phyloP scores from a whole-genome alignment of 768 basidiomycete species.

The Cystoderma amianthinum region DNA sequence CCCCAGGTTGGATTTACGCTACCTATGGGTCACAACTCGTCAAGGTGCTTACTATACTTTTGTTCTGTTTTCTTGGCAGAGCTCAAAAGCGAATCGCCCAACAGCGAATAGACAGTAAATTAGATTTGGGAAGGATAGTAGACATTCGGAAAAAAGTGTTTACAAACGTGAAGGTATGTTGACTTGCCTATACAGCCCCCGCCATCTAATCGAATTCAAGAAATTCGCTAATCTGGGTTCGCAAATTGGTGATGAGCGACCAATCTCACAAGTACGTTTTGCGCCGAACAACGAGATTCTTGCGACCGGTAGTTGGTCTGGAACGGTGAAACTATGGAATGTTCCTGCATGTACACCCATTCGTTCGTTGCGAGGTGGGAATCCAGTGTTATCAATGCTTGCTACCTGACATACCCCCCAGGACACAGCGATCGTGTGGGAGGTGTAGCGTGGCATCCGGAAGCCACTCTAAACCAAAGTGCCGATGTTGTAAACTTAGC shows the following conservation, averaged over 20 bases:
- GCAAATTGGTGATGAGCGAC: conserved; percentile 95
- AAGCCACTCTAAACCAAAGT: conserved; percentile 71
- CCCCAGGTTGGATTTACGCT: conserved; percentile 80
- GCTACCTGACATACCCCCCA: conserved; percentile 15
- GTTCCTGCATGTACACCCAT: conserved; percentile 85
- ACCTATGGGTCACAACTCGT: conserved; percentile 39
- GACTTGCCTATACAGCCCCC: no score
- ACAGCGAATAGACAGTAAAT: conserved; percentile 84
- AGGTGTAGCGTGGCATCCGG: conserved; percentile 96
- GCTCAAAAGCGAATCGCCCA: conserved; percentile 91
- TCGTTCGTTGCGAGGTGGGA: conserved; percentile 63
- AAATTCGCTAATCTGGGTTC: conserved; percentile 91
- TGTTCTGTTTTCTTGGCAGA: conserved; percentile 50
- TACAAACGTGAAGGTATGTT: conserved; percentile 73
- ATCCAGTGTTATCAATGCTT: no score
- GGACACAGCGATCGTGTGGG: conserved; percentile 90
- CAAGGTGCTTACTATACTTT: conserved; percentile 74
- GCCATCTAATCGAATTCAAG: no score
- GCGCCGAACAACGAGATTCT: conserved; percentile 85
- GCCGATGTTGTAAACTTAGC: conserved; percentile 73
- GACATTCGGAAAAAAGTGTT: conserved; percentile 92
- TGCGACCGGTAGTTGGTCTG: conserved; percentile 95
- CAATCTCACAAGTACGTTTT: conserved; percentile 90
- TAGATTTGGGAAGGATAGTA: conserved; percentile 84
- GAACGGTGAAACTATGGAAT: conserved; percentile 92